Percentiles rank a stretch among this genome's conserved stretches.
Evolutionary conservation across 2,329 filamentous ascomycete genomes (phyloP).

Genomic region (Calycina marina): DNA sequence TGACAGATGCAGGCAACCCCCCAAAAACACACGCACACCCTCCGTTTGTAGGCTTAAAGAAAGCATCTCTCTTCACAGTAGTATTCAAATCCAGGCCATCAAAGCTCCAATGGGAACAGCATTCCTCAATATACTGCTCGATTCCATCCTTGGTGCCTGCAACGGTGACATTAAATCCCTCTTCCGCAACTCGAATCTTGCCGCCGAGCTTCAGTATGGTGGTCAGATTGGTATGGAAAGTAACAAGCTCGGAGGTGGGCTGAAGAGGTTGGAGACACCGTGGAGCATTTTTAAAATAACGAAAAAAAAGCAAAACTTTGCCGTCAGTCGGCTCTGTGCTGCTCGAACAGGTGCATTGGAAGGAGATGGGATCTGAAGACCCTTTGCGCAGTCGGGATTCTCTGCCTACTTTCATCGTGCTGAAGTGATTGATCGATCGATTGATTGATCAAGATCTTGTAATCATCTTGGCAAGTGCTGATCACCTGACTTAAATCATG

Average conservation of each 20-base stretch:
- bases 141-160: constrained; percentile 15
- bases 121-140: constrained; percentile 16
- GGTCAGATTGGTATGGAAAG: constrained; percentile 15
- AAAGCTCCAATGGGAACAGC: constrained; percentile 20
- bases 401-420: constrained; percentile 7
- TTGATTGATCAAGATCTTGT: no score
- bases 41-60: constrained; percentile 19
- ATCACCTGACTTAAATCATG: no score
- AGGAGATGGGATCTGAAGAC: constrained; percentile 20
- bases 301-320: constrained; percentile 21
- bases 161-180: constrained; percentile 23
- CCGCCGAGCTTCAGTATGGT: constrained; percentile 13
- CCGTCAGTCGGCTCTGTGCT: constrained; percentile 8
- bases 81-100: constrained; percentile 10
- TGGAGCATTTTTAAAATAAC: constrained; percentile 19
- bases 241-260: constrained; percentile 7
- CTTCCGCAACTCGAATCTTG: constrained; percentile 19
- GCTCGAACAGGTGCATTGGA: constrained; percentile 18
- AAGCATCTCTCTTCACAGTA: constrained; percentile 7
- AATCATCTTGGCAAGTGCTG: no score
- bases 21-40: constrained; percentile 21
- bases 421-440: no score
- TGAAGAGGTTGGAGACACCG: constrained; percentile 4
- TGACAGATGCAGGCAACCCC: constrained; percentile 10
- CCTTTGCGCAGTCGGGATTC: constrained; percentile 10